Evolutionary conservation across 1,139 yeast genomes (phyloP), one percentile per base, ranked within the genome.

Genomic region (Saccharomycopsis hybrid): DNA sequence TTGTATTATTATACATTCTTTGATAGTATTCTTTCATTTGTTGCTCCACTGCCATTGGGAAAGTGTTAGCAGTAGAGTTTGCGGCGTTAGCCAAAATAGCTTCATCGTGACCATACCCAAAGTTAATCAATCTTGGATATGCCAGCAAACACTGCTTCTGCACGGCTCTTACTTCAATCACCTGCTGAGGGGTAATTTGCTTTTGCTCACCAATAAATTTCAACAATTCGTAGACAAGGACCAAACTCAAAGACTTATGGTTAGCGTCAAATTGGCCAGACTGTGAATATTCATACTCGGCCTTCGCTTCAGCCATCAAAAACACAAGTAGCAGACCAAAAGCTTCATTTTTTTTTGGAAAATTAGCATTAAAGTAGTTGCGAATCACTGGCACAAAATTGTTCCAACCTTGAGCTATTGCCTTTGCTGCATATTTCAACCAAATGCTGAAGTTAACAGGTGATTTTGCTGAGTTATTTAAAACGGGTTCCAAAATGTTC

Each of bases 11-110:
- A 67, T 92, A 92, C 96, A 92, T 89, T 62, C 85, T 83, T 59
- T 95, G 96, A 62, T 90, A 86, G 65, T 84, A 86, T 5, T 79
- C 74, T 65, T 92, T 94, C 97, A 92, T 92, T 65, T 92, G 96
- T 57, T 82, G 82, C 64, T 92, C 98, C 40, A 90, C 89, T 44
- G 82, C 84, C 29, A 79, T 70, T 2, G 95, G 78, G 59, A 85
- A 81, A 2, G 54, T 43, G 47, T 71, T 69, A 27, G 80, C 74
- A 2, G 75, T 67, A 29, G 76, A 70, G 27, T 73, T 77, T 38
- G 82, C 80, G 48, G 70, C 72, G 62, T 85, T 83, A 4, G 80
- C 74, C 55, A 87, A 67, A 55, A 92, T 87, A 0, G 95, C 94
- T 29, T 76, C 79, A 63, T 92, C 97, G 60, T 88, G 95, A 2